Evolutionary conservation across 805 yeast species (phyloP).

Genomic region (Pichia rugopelliculosa): DNA sequence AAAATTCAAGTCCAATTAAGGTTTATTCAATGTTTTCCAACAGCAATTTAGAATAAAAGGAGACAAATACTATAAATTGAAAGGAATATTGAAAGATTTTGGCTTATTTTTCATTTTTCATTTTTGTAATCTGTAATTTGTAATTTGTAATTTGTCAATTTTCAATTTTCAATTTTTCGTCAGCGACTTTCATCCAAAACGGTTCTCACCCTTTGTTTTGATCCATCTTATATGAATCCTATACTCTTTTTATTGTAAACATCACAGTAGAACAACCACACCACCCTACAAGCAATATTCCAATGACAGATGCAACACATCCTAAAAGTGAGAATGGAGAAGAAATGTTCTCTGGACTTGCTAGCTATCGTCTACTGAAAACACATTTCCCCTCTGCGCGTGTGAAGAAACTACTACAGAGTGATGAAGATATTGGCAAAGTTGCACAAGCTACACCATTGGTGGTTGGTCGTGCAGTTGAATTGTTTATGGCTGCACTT

Average conservation of each 20-base stretch:
- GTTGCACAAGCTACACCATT: constrained; percentile 98
- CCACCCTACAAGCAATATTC: background rate
- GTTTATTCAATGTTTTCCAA: too few species aligned
- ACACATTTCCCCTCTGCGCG: constrained; percentile 91
- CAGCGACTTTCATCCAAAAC: background rate
- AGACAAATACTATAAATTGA: too few species aligned
- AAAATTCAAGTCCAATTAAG: too few species aligned
- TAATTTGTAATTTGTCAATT: background rate
- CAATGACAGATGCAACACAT: background rate
- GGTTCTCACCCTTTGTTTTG: background rate
- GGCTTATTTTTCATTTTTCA: too few species aligned
- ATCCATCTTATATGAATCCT: background rate
- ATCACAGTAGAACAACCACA: background rate
- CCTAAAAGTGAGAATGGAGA: background rate
- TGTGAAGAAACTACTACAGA: constrained; percentile 93
- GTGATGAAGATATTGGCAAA: constrained; percentile 97
- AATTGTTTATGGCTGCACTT: constrained; percentile 81
- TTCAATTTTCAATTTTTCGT: background rate
- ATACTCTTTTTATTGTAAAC: background rate
- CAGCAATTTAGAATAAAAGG: too few species aligned
- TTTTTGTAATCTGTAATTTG: too few species aligned
- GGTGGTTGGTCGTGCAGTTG: constrained; percentile 93
- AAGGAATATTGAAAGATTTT: too few species aligned
- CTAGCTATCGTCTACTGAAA: constrained; percentile 45
- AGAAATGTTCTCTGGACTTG: constrained; percentile 15